Percentiles rank a stretch among this genome's conserved stretches.
phyloP scores from a whole-genome alignment of 1,139 yeast species.

The Lodderomyces elongisporus region DNA sequence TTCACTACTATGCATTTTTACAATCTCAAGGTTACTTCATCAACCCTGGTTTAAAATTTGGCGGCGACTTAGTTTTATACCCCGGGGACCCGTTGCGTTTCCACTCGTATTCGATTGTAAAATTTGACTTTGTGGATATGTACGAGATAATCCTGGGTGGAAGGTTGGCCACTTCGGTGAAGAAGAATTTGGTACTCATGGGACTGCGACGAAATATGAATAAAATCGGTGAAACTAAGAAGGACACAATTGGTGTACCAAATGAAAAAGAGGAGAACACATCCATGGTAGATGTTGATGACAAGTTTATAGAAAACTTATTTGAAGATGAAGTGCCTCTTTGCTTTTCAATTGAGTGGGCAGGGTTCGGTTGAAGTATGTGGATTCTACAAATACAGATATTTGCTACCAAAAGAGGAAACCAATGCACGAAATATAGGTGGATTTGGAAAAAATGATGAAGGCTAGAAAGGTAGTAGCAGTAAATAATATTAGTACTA shows the following conservation, averaged over 20 bases:
- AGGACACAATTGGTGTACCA: constrained; percentile 6
- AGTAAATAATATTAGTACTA: too few species aligned
- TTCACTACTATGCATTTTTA: constrained; percentile 30
- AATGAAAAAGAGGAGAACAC: constrained; percentile 1
- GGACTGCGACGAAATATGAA: constrained; percentile 2
- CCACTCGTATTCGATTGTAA: constrained; percentile 81
- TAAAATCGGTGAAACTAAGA: constrained; percentile 24
- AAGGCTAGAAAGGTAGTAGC: too few species aligned
- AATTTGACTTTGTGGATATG: constrained; percentile 42
- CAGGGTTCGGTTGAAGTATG: constrained; percentile 62
- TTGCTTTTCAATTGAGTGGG: constrained; percentile 71
- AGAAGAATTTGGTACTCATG: constrained; percentile 74
- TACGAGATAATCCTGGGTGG: constrained; percentile 74
- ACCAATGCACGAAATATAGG: too few species aligned
- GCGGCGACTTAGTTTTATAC: constrained; percentile 82
- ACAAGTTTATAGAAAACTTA: constrained; percentile 7
- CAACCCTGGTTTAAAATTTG: constrained; percentile 86
- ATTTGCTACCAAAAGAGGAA: too few species aligned
- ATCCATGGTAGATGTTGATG: constrained; percentile 6
- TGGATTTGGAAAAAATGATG: too few species aligned
- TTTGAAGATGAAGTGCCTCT: constrained; percentile 17
- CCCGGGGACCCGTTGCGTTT: constrained; percentile 93
- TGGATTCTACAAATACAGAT: too few species aligned
- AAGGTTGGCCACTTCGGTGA: constrained; percentile 86
- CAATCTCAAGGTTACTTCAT: constrained; percentile 48